These are phyloP conservation scores for Diaporthe citrichinensis DNA, from an alignment of 2,329 filamentous ascomycete genomes.

Conservation along the genomic window DNA sequence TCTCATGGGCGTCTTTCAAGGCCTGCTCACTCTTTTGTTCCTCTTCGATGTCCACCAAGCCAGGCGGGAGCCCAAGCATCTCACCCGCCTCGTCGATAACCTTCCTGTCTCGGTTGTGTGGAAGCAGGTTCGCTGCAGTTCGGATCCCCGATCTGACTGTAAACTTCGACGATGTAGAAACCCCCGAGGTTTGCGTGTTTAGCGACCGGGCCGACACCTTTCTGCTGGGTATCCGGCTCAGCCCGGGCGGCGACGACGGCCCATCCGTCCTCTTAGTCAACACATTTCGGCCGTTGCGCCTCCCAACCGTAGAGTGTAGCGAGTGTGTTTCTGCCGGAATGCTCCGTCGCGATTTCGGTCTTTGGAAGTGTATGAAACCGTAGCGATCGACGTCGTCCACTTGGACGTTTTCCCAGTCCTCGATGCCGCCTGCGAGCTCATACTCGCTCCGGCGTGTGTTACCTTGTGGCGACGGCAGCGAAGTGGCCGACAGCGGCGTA, in stretches of 20 bases:
- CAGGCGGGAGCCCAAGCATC: constrained; percentile 74
- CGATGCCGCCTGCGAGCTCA: constrained; percentile 71
- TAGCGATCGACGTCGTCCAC: constrained; percentile 76
- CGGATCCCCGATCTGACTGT: constrained; percentile 70
- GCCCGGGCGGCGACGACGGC: constrained; percentile 52
- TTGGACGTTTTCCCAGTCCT: constrained; percentile 77
- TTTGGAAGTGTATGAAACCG: constrained; percentile 72
- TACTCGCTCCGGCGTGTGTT: constrained; percentile 54
- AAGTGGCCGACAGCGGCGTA: constrained; percentile 60
- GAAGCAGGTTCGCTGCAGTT: constrained; percentile 71
- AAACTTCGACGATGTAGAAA: constrained; percentile 65
- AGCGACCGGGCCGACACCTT: constrained; percentile 72
- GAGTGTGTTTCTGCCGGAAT: constrained; percentile 46
- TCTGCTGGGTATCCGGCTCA: constrained; percentile 63
- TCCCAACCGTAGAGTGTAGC: constrained; percentile 60
- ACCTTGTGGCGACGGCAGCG: constrained; percentile 61
- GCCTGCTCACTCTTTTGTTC: constrained; percentile 67
- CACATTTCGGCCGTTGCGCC: constrained; percentile 63
- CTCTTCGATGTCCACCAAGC: constrained; percentile 68
- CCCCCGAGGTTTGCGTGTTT: constrained; percentile 68
- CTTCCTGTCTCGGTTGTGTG: constrained; percentile 72
- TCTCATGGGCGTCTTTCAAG: constrained; percentile 70
- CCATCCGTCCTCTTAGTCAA: constrained; percentile 57
- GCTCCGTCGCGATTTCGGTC: constrained; percentile 57
- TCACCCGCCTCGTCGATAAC: constrained; percentile 77